phyloP scores from a whole-genome alignment of 306 rosid genomes.

The Betula pendula region DNA sequence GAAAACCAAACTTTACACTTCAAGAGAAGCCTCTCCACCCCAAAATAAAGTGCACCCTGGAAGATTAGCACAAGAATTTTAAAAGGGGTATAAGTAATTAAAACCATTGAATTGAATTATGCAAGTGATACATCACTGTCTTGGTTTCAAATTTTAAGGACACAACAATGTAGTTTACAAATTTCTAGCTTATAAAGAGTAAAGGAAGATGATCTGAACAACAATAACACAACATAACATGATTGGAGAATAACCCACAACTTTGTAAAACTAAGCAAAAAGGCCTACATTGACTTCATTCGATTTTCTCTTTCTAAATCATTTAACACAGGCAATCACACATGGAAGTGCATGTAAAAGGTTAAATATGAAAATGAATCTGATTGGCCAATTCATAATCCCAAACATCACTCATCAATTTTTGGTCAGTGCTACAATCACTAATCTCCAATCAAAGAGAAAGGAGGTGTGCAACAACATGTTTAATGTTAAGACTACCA shows the following conservation, averaged over 20 bases:
- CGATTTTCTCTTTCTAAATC: not conserved
- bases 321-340: not conserved
- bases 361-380: not conserved
- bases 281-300: not conserved
- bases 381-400: not conserved
- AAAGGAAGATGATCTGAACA: not conserved
- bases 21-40: constrained; percentile 62
- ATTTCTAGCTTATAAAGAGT: not conserved
- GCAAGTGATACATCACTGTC: not conserved
- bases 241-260: not conserved
- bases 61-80: constrained; percentile 21
- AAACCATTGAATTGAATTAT: not conserved
- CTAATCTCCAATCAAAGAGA: constrained; percentile 3
- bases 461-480: not conserved
- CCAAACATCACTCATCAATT: not conserved
- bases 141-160: not conserved
- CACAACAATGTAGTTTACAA: not conserved
- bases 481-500: not conserved
- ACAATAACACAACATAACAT: not conserved
- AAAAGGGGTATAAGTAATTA: not conserved
- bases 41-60: constrained; percentile 84
- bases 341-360: not conserved
- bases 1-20: constrained; percentile 69
- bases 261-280: not conserved
- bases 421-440: not conserved